Evolutionary conservation across 345 rosid species (phyloP), one percentile per base, ranked within the genome.

Genomic region (Salix suchowensis): DNA sequence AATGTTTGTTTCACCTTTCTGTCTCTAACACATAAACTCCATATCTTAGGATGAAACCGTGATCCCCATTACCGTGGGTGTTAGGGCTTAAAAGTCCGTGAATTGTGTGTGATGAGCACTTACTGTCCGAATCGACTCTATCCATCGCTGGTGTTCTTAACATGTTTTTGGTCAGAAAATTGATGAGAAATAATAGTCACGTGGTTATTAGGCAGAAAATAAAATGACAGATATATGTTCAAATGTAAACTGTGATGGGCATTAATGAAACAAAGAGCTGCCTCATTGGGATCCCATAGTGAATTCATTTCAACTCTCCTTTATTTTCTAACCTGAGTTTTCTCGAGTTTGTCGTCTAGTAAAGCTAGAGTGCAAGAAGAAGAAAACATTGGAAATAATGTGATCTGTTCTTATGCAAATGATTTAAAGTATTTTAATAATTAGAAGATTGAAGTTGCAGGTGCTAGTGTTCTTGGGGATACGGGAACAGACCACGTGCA

Each of bases 401-500:
- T 14, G 46, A 60, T 66, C 71, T 69, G 67, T 81, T 64, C 46
- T 52, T 68, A 50, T 62, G 70, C 71, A 40, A 11, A 65, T 34
- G 65, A 58, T 70, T 65, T 52, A 72, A 72, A 66, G 42, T 21
- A 69, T 11, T 68, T 64, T 48, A 76, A 76, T 66, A 61, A 75
- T 36, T 55, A 78, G 77, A 82, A 78, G 84, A 79, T 52, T 68
- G 75, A 81, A 79, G 77, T 74, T 74, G 88, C 88, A 79, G 90
- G 79, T 78, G 87, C 73, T 87, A 76, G 77, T 85, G 90, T 81
- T 82, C 85, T 78, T 76, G 75, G 79, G 77, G 77, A 66, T 40
- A 84, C 40, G 82, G 85, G 87, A 75, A 67, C 40, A 85, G 72
- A 69, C 88, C 94, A 89, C 88, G 85, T 87, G 89, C 82, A 77